These are phyloP conservation scores for Aspergillus affinis DNA, from an alignment of 495 filamentous ascomycete species.

Conservation along the genomic window DNA sequence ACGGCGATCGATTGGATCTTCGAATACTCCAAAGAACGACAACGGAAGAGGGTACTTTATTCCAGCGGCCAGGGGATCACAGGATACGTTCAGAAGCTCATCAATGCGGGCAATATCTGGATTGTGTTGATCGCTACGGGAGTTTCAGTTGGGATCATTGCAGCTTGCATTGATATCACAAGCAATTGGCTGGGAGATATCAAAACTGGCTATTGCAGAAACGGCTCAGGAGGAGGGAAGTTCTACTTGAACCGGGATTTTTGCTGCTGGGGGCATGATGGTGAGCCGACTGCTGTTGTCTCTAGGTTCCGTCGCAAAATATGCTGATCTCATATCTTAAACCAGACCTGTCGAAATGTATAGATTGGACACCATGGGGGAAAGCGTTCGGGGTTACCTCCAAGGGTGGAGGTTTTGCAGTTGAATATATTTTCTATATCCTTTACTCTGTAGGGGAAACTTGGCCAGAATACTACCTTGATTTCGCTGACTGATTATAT, in stretches of 20 bases:
- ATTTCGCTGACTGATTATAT: slow-evolving; percentile 17
- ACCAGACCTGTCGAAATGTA: slow-evolving; percentile 69
- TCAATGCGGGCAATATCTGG: slow-evolving; percentile 91
- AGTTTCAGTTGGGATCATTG: slow-evolving; percentile 76
- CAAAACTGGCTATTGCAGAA: slow-evolving; percentile 86
- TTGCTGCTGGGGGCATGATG: slow-evolving; percentile 90
- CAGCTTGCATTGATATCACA: slow-evolving; percentile 86
- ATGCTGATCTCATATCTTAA: slow-evolving; percentile 5
- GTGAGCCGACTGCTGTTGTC: slow-evolving; percentile 31
- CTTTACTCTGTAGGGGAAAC: slow-evolving; percentile 65
- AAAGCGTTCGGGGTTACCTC: slow-evolving; percentile 65
- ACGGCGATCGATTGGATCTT: slow-evolving; percentile 99
- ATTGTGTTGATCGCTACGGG: slow-evolving; percentile 77
- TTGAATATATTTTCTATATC: slow-evolving; percentile 85
- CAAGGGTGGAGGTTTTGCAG: slow-evolving; percentile 66
- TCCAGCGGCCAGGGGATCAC: slow-evolving; percentile 68
- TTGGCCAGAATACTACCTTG: slow-evolving; percentile 11
- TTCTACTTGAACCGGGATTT: slow-evolving; percentile 91
- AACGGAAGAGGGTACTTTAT: slow-evolving; percentile 74
- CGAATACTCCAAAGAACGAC: slow-evolving; percentile 95
- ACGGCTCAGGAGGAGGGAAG: slow-evolving; percentile 68
- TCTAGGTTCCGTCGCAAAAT: neutral
- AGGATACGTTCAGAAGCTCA: slow-evolving; percentile 66
- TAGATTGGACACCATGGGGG: slow-evolving; percentile 85
- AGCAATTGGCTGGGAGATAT: slow-evolving; percentile 93